A percentile compares a stretch with the other conserved stretches of the same genome.
phyloP scores from a whole-genome alignment of 1,284 basidiomycete species.

The Trametes versicolor region DNA sequence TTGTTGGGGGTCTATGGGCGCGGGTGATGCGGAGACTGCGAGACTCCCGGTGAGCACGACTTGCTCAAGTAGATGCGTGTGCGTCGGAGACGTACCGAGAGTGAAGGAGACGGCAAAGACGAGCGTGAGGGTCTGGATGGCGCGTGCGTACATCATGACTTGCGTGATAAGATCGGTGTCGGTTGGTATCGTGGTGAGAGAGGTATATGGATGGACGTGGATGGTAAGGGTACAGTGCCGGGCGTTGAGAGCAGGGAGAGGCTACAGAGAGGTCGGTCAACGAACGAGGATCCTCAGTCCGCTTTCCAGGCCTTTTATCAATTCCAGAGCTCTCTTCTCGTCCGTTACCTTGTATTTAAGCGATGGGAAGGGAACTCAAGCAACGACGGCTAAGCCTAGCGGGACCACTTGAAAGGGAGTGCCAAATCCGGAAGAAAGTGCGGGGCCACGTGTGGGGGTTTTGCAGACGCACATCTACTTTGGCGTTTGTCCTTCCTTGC shows the following conservation, averaged over 20 bases:
- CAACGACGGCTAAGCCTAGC: background rate
- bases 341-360: constrained; percentile 19
- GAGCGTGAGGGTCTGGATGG: constrained; percentile 29
- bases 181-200: constrained; percentile 23
- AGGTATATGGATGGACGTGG: constrained; percentile 19
- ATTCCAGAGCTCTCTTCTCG: background rate
- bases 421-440: constrained; percentile 12
- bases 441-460: constrained; percentile 21
- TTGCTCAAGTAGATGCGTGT: background rate
- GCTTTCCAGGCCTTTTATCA: constrained; percentile 10
- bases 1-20: constrained; percentile 30
- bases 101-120: constrained; percentile 23
- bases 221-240: background rate
- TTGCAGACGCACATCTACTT: constrained; percentile 2
- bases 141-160: constrained; percentile 27
- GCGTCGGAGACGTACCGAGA: constrained; percentile 22
- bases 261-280: constrained; percentile 28
- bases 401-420: constrained; percentile 15
- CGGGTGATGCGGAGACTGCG: constrained; percentile 27
- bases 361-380: constrained; percentile 6
- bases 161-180: background rate
- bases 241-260: constrained; percentile 1
- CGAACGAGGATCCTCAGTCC: constrained; percentile 13
- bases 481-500: constrained; percentile 8
- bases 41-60: background rate